These are phyloP conservation scores for Magnolia changhungtana DNA, from an alignment of 164 flowering plant species.

Conservation along the genomic window DNA sequence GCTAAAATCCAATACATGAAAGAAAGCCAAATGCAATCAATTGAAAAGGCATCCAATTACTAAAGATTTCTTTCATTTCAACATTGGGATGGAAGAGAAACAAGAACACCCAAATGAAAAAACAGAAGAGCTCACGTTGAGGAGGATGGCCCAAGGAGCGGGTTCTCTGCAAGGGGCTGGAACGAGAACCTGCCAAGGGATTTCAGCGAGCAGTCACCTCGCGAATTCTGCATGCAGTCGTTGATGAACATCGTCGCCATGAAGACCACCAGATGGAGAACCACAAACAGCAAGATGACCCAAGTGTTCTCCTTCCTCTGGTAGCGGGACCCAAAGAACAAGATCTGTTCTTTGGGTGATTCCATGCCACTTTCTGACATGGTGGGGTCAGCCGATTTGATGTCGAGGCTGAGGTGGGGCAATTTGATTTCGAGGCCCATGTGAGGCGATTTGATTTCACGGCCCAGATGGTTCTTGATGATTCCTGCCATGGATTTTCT, in stretches of 20 bases:
- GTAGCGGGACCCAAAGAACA: slow-evolving; percentile 41
- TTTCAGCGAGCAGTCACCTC: slow-evolving; percentile 46
- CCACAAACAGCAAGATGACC: slow-evolving; percentile 56
- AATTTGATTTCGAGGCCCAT: neutral
- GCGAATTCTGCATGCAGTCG: slow-evolving; percentile 51
- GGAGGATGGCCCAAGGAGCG: slow-evolving; percentile 72
- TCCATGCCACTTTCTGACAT: neutral
- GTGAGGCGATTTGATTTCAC: neutral
- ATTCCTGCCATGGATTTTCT: neutral
- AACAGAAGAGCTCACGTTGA: slow-evolving; percentile 45
- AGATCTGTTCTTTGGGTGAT: slow-evolving; percentile 1
- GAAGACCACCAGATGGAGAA: slow-evolving; percentile 50
- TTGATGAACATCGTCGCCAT: slow-evolving; percentile 58
- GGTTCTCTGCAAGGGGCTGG: slow-evolving; percentile 72
- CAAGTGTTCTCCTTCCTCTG: slow-evolving; percentile 46
- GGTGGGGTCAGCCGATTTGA: neutral
- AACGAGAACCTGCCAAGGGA: slow-evolving; percentile 57
- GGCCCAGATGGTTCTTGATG: neutral
- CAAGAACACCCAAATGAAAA: neutral
- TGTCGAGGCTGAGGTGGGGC: neutral
- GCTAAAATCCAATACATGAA: too few species aligned
- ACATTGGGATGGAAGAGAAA: neutral
- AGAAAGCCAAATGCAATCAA: slow-evolving; percentile 1
- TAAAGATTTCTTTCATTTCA: neutral
- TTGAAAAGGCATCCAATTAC: neutral